Evolutionary conservation across 768 basidiomycete species (phyloP), one percentile per base, ranked within the genome.

Genomic region (Daedaleopsis sinensis): DNA sequence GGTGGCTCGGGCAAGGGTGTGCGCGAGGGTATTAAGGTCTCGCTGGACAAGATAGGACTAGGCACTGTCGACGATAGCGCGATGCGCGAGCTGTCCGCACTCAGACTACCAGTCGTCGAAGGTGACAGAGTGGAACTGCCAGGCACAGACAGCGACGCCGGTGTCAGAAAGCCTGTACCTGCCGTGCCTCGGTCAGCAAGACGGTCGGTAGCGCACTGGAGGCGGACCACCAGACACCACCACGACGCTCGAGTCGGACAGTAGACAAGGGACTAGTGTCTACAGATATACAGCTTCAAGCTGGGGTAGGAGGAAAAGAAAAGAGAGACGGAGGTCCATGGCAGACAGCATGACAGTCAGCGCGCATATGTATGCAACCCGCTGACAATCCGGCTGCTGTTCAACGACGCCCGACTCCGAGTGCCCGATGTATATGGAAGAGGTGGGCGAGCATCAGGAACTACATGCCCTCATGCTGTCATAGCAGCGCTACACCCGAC

Each of bases 361-460:
- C 46, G 55, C 57, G 57, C 52, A 62, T 57, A 62, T 51, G 23
- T 57, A 62, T 51, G 23, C 15, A 24, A 46, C 61, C 55, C 35
- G 36, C 50, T 24, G 61, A 35, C n/a, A 55, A 37, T 18, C 61
- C 61, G 55, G 61, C 57, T 44, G 52, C 55, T 46, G 52, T 62
- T 44, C 46, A 52, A n/a, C 53, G 52, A 39, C 42, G 21, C 61
- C 46, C 57, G 21, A 52, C 13, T 21, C 47, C 47, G 47, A 35
- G 43, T 27, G 50, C 47, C 55, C 50, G 55, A 39, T 57, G 57
- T 51, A 62, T 43, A 52, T 42, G 50, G 51, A 52, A 53, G 23
- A 62, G 37, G 48, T 24, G 24, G 48, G 61, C 54, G 61, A 23
- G 32, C 16, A 55, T 62, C 55, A 62, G 55, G 61, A 49, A 42